Conservation (phyloP, 805 yeast genomes). For the Sporopachydermia quercuum region DNA sequence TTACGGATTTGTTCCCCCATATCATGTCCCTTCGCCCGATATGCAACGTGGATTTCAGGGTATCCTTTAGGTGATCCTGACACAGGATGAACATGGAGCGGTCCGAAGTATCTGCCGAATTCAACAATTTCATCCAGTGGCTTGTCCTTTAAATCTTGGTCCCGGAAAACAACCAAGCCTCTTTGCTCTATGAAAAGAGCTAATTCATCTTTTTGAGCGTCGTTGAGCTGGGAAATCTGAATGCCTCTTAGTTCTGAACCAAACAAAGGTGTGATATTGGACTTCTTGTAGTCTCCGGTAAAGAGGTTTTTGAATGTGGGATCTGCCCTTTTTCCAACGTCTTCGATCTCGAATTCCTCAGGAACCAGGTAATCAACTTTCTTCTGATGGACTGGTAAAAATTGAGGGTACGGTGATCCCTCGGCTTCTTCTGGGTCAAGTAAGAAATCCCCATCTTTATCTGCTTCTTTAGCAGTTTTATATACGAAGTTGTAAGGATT, state of each 20-base stretch:
- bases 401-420: slow-evolving; percentile 31
- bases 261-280: slow-evolving; percentile 46
- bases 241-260: slow-evolving; percentile 54
- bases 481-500: background rate
- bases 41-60: slow-evolving; percentile 50
- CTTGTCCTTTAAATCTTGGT: slow-evolving; percentile 46
- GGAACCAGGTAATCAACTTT: slow-evolving; percentile 34
- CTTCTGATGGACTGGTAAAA: slow-evolving; percentile 63
- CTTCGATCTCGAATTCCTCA: slow-evolving; percentile 39
- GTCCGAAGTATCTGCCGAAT: slow-evolving; percentile 52
- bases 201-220: slow-evolving; percentile 48
- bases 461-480: background rate
- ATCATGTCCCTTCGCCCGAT: slow-evolving; percentile 27
- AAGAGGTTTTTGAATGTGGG: slow-evolving; percentile 37
- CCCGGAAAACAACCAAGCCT: slow-evolving; percentile 58
- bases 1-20: slow-evolving; percentile 13
- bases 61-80: slow-evolving; percentile 49
- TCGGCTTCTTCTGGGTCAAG: slow-evolving; percentile 18
- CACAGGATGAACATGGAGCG: slow-evolving; percentile 59
- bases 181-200: slow-evolving; percentile 57
- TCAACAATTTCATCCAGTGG: slow-evolving; percentile 21
- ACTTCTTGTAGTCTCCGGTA: slow-evolving; percentile 18
- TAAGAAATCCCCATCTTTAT: background rate
- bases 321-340: slow-evolving; percentile 55
- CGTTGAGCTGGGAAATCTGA: slow-evolving; percentile 40